phyloP scores from a whole-genome alignment of 345 rosid species.

The Hypericum perforatum region DNA sequence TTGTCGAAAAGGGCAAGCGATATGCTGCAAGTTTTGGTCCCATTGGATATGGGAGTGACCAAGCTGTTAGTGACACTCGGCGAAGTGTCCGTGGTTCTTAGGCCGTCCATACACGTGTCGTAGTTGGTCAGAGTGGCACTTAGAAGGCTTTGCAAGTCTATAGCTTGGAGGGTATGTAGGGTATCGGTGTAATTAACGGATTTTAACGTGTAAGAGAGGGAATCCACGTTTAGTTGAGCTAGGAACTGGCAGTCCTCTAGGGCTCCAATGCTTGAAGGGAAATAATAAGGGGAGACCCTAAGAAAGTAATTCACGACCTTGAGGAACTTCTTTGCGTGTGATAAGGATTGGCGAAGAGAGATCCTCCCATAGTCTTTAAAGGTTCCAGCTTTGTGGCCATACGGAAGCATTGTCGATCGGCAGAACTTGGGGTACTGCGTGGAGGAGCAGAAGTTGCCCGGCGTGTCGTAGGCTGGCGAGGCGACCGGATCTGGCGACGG shows the following conservation, averaged over 20 bases:
- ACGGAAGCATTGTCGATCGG: background rate
- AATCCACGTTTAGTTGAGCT: background rate
- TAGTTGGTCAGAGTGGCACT: constrained; percentile 7
- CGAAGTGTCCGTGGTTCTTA: background rate
- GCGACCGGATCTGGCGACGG: too few species aligned
- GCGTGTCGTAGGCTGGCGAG: too few species aligned
- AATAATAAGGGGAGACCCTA: background rate
- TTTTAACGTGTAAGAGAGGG: background rate
- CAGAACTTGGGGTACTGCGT: constrained; percentile 7
- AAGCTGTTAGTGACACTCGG: background rate
- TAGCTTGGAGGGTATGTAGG: background rate
- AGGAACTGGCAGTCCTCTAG: constrained; percentile 8
- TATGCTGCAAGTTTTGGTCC: constrained; percentile 3
- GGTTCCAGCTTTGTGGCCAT: background rate
- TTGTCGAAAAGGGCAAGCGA: constrained; percentile 2
- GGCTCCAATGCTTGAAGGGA: background rate
- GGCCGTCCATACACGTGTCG: constrained; percentile 5
- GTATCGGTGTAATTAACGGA: background rate
- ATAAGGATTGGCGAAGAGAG: constrained; percentile 4
- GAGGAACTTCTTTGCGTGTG: constrained; percentile 1
- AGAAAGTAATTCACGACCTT: background rate
- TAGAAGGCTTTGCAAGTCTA: constrained; percentile 1
- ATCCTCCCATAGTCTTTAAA: background rate
- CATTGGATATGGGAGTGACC: background rate
- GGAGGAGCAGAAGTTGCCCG: background rate